Evolutionary conservation across 108 stramenopile species (phyloP), one percentile per base, ranked within the genome.

Genomic region (Skeletonema grethae): DNA sequence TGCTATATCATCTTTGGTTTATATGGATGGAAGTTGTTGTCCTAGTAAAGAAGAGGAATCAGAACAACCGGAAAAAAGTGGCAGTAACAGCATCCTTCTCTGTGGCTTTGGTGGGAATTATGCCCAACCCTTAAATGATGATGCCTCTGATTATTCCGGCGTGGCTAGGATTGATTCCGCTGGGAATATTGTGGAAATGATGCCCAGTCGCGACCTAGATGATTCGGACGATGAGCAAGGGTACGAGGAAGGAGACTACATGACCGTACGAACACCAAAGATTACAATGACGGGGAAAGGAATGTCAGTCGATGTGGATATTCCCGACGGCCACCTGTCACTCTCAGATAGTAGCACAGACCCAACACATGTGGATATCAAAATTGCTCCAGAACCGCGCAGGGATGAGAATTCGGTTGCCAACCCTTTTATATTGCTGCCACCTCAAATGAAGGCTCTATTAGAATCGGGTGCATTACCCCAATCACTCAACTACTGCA

Each of bases 381-480:
- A 79, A 73, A 50, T 83, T 12, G 78, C 70, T 0, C 67, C 72
- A 15, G 82, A 83, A 56, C 65, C 61, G 8, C 55, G 30, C 36
- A 39, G 50, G 56, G 46, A 55, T 34, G 73, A 70, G 13, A 29
- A 61, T 8, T 57, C 60, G 5, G 38, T 46, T 15, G 38, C 68
- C 12, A 28, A 28, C 25, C 75, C 76, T 12, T 62, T 36, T 25
- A 76, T 84, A 25, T 69, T 84, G 3, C 57, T 50, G 5, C 43
- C 48, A 8, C 41, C 62, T n/a, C 79, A 80, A 28, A 84, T 84
- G 83, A 71, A 72, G 61, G 66, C 75, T 6, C 74, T 82, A 12
- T 73, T 95, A n/a, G 82, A 79, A 31, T 70, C 63, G 18, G 65
- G 75, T n/a, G 89, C 75, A 2, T 57, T 95, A 10, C 95, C 95